Evolutionary conservation across 768 basidiomycete genomes (phyloP).

Genomic region (Pleurotus tuber-regium): DNA sequence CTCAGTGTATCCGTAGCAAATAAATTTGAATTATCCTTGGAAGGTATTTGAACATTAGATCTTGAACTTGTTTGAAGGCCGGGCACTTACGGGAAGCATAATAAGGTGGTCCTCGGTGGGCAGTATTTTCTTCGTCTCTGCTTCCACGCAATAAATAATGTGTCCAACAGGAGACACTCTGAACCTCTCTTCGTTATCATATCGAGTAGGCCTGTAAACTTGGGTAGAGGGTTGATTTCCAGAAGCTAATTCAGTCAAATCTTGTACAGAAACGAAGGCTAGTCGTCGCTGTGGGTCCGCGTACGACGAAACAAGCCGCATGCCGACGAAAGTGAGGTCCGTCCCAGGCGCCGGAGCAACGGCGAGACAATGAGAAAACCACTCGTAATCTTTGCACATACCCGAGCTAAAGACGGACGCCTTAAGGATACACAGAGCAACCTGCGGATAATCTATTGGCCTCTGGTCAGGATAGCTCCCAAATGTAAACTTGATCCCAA

Average conservation of each 20-base stretch:
- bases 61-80: too few relatives aligned
- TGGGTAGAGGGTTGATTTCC: not conserved
- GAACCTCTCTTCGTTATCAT: not conserved
- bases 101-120: constrained; percentile 7
- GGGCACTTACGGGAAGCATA: not conserved
- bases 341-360: constrained; percentile 6
- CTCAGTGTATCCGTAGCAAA: not conserved
- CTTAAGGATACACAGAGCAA: constrained; percentile 4
- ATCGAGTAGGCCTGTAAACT: not conserved
- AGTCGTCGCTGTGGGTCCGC: not conserved
- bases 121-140: constrained; percentile 3
- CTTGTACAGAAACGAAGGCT: constrained; percentile 1
- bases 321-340: not conserved
- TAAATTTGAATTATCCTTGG: not conserved
- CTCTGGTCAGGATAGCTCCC: not conserved
- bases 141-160: not conserved
- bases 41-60: not conserved
- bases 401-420: constrained; percentile 3
- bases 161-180: constrained; percentile 2
- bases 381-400: constrained; percentile 2
- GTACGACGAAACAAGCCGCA: constrained; percentile 2
- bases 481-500: constrained; percentile 5
- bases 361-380: constrained; percentile 7
- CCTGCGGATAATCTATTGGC: constrained; percentile 3
- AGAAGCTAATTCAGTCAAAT: not conserved